phyloP scores from a whole-genome alignment of 192 early-diverging fungal genomes.

The Coemansia sp. region DNA sequence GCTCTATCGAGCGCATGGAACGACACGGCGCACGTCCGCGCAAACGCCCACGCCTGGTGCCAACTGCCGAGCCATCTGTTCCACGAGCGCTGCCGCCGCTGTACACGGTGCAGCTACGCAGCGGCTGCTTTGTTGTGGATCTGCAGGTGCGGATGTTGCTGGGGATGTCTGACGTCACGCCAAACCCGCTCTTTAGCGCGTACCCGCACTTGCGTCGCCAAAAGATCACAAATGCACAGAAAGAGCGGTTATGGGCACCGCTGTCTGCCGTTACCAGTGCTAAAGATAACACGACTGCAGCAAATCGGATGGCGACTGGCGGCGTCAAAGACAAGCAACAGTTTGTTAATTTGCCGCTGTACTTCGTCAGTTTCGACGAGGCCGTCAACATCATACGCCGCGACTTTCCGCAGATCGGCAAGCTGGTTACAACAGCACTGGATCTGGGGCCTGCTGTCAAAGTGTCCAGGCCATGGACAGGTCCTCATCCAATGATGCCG shows the following conservation, averaged over 20 bases:
- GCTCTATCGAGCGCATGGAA: constrained; percentile 63
- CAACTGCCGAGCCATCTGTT: constrained; percentile 7
- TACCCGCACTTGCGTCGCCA: constrained; percentile 64
- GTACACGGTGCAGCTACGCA: constrained; percentile 67
- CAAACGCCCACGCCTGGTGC: not conserved
- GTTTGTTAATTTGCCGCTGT: constrained; percentile 60
- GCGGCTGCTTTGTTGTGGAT: constrained; percentile 67
- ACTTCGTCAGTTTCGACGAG: constrained; percentile 68
- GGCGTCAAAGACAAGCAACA: constrained; percentile 60
- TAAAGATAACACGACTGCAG: constrained; percentile 15
- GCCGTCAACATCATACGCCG: constrained; percentile 60
- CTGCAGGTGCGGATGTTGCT: constrained; percentile 65
- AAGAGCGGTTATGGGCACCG: constrained; percentile 71
- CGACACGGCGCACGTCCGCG: not conserved
- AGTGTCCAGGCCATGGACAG: constrained; percentile 28
- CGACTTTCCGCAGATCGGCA: constrained; percentile 65
- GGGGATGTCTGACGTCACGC: constrained; percentile 50
- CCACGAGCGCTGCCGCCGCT: constrained; percentile 58
- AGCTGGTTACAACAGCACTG: constrained; percentile 68
- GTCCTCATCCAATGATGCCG: constrained; percentile 44
- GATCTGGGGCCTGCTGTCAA: constrained; percentile 52
- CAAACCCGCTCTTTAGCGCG: constrained; percentile 56
- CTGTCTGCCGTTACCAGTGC: constrained; percentile 31
- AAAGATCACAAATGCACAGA: constrained; percentile 56
- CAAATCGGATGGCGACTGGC: constrained; percentile 42